Conservation (phyloP, 257 asterid genomes). For the Solanum peruvianum region DNA sequence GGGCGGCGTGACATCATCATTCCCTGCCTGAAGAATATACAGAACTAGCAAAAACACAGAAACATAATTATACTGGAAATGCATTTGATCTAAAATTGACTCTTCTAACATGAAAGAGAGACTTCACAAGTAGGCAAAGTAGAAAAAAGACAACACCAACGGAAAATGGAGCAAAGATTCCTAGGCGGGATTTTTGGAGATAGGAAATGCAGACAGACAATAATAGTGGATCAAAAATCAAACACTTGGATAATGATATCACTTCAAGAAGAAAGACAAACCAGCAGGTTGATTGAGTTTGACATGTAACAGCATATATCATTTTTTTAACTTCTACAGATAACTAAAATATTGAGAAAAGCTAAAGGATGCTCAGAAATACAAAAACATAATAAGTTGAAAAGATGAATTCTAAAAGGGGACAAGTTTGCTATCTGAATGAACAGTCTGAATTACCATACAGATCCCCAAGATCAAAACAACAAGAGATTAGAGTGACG, state of each 20-base stretch:
- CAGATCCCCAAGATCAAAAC: not conserved
- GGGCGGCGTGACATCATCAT: not conserved
- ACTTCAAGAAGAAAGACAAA: not conserved
- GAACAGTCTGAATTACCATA: not conserved
- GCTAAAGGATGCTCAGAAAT: not conserved
- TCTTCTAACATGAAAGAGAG: not conserved
- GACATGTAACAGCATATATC: not conserved
- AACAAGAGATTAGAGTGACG: not conserved
- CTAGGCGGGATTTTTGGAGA: not conserved
- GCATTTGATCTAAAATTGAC: not conserved
- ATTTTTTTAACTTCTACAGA: not conserved
- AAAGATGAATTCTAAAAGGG: not conserved
- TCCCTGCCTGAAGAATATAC: not conserved
- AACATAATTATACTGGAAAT: not conserved
- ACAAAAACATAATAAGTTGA: not conserved
- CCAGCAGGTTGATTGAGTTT: not conserved
- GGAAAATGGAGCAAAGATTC: not conserved
- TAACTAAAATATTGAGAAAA: not conserved
- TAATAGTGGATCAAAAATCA: not conserved
- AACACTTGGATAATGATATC: not conserved
- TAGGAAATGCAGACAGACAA: not conserved
- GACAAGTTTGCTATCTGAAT: not conserved
- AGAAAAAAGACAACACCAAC: not conserved
- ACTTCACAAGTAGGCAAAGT: not conserved
- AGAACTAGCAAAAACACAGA: not conserved